These are phyloP conservation scores for Trichoderma brevicompactum DNA, from an alignment of 2,329 filamentous ascomycete genomes.

Conservation along the genomic window DNA sequence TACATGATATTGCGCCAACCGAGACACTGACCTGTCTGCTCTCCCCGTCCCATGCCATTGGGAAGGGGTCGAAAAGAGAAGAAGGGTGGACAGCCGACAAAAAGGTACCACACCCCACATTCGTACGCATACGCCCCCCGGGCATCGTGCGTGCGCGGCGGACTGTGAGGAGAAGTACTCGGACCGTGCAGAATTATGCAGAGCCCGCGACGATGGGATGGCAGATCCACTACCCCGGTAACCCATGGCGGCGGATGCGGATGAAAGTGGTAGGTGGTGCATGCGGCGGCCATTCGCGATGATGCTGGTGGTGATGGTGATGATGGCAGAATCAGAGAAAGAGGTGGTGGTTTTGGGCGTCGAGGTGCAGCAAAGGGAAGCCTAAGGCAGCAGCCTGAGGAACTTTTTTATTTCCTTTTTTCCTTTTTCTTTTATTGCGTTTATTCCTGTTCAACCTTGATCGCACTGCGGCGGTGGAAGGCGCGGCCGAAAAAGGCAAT, in stretches of 20 bases:
- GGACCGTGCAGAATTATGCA: slow-evolving; percentile 20
- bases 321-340: neutral
- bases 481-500: slow-evolving; percentile 14
- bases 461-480: neutral
- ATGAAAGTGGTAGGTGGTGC: slow-evolving; percentile 24
- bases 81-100: neutral
- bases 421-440: neutral
- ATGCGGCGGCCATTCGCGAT: neutral
- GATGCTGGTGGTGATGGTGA: neutral
- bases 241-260: slow-evolving; percentile 24
- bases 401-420: neutral
- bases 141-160: neutral
- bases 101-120: slow-evolving; percentile 26
- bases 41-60: slow-evolving; percentile 21
- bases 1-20: neutral
- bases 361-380: neutral
- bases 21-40: slow-evolving; percentile 18
- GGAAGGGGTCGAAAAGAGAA: slow-evolving; percentile 15
- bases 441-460: neutral
- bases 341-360: neutral
- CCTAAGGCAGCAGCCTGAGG: neutral
- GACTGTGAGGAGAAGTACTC: slow-evolving; percentile 26
- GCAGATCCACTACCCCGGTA: slow-evolving; percentile 32
- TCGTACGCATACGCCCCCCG: slow-evolving; percentile 13
- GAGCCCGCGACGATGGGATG: slow-evolving; percentile 22